phyloP scores from a whole-genome alignment of 768 basidiomycete genomes.

The Collybia nuda region DNA sequence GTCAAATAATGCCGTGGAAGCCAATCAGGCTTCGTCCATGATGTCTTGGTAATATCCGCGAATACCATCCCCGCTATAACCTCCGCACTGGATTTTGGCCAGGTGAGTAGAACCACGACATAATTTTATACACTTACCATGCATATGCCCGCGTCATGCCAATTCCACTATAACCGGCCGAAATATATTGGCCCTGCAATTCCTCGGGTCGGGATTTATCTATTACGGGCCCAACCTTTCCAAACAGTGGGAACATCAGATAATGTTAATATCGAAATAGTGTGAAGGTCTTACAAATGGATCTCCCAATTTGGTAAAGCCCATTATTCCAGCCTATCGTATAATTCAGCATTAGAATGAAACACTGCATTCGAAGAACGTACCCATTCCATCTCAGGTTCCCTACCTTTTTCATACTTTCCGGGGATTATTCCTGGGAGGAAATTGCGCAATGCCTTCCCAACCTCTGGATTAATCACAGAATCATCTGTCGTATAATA shows the following conservation, averaged over 20 bases:
- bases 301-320: constrained; percentile 56
- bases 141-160: constrained; percentile 60
- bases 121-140: constrained; percentile 18
- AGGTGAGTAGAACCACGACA: not conserved
- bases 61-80: constrained; percentile 12
- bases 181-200: constrained; percentile 47
- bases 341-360: not conserved
- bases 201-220: constrained; percentile 16
- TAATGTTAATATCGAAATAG: not conserved
- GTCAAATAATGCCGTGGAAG: constrained; percentile 10
- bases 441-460: constrained; percentile 53
- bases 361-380: constrained; percentile 12
- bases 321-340: constrained; percentile 81
- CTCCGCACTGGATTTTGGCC: constrained; percentile 5
- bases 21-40: constrained; percentile 8
- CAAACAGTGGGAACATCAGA: not conserved
- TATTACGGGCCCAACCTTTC: constrained; percentile 64
- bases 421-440: constrained; percentile 58
- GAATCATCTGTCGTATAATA: constrained; percentile 59
- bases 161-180: constrained; percentile 55
- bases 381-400: constrained; percentile 84
- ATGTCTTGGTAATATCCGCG: constrained; percentile 2
- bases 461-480: constrained; percentile 43
- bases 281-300: constrained; percentile 56
- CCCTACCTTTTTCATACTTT: constrained; percentile 43